Evolutionary conservation across 192 early-diverging fungal species (phyloP).

Genomic region (Mortierella antarctica): DNA sequence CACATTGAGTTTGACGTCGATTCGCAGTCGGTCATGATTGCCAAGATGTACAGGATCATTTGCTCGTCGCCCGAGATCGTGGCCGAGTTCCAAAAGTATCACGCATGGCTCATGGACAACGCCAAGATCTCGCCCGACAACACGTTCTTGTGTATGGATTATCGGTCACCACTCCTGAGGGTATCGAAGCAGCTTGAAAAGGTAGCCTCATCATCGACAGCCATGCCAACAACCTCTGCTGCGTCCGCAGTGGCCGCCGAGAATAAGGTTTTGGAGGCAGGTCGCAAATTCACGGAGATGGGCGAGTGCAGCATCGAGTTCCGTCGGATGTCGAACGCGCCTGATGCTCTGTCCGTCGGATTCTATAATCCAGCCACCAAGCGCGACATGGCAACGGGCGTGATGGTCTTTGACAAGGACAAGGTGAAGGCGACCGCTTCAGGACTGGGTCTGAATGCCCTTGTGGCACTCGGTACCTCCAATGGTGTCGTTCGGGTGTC

Average conservation of each 20-base stretch:
- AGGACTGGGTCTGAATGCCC: slow-evolving; percentile 7
- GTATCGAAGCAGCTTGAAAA: slow-evolving; percentile 23
- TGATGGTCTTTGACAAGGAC: slow-evolving; percentile 31
- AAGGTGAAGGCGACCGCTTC: slow-evolving; percentile 18
- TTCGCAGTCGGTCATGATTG: slow-evolving; percentile 7
- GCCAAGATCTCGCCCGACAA: slow-evolving; percentile 40
- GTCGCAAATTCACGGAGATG: slow-evolving; percentile 24
- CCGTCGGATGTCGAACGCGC: slow-evolving; percentile 38
- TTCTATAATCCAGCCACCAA: slow-evolving; percentile 44
- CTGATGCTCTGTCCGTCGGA: slow-evolving; percentile 28
- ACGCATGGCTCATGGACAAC: slow-evolving; percentile 18
- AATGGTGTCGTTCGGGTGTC: slow-evolving; percentile 31
- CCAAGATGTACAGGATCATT: slow-evolving; percentile 41
- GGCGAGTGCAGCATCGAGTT: slow-evolving; percentile 47
- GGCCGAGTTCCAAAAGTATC: slow-evolving; percentile 18
- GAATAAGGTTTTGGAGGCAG: slow-evolving; percentile 5
- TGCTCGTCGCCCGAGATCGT: slow-evolving; percentile 32
- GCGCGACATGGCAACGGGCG: slow-evolving; percentile 31
- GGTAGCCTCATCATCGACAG: not conserved
- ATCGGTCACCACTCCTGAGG: slow-evolving; percentile 20
- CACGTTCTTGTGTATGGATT: slow-evolving; percentile 39
- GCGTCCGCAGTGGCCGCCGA: not conserved
- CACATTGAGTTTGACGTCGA: slow-evolving; percentile 33
- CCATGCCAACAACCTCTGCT: not conserved
- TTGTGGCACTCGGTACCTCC: slow-evolving; percentile 12